phyloP scores from a whole-genome alignment of 208 protist species.

The Zelonia costaricensis region DNA sequence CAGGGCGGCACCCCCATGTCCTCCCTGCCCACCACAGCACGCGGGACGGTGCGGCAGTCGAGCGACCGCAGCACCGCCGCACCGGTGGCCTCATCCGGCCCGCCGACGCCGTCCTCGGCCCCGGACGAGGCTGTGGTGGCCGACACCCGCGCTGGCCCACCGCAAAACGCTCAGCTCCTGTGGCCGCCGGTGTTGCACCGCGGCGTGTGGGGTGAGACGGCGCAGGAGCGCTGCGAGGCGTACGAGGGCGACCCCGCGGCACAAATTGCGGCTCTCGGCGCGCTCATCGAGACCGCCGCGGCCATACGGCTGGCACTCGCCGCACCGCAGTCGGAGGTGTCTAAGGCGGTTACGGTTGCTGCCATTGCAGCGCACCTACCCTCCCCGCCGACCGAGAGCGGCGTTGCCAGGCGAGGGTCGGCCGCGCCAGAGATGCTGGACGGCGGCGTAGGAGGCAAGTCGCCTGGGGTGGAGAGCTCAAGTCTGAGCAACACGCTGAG shows the following conservation, averaged over 20 bases:
- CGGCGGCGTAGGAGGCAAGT: too few species aligned
- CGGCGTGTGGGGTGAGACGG: neutral
- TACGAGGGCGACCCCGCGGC: neutral
- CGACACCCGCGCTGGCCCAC: neutral
- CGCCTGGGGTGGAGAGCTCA: too few species aligned
- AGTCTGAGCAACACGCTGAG: too few species aligned
- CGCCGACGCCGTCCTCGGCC: neutral
- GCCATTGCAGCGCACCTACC: too few species aligned
- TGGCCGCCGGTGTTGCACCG: too few species aligned
- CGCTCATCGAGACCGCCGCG: constrained; percentile 10
- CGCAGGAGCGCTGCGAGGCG: neutral
- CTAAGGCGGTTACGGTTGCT: neutral
- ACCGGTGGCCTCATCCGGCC: neutral
- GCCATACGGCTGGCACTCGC: constrained; percentile 12
- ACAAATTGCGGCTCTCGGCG: constrained; percentile 8
- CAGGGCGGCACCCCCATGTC: neutral
- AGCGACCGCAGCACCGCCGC: constrained; percentile 10
- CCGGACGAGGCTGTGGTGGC: neutral
- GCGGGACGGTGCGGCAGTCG: constrained; percentile 4
- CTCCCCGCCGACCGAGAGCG: too few species aligned
- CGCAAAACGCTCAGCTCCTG: too few species aligned
- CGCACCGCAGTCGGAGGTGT: neutral
- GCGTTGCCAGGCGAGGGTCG: too few species aligned
- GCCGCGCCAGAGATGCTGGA: too few species aligned
- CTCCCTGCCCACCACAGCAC: neutral